Conservation (phyloP, 768 basidiomycete species). For the Phylloporus sp. region DNA sequence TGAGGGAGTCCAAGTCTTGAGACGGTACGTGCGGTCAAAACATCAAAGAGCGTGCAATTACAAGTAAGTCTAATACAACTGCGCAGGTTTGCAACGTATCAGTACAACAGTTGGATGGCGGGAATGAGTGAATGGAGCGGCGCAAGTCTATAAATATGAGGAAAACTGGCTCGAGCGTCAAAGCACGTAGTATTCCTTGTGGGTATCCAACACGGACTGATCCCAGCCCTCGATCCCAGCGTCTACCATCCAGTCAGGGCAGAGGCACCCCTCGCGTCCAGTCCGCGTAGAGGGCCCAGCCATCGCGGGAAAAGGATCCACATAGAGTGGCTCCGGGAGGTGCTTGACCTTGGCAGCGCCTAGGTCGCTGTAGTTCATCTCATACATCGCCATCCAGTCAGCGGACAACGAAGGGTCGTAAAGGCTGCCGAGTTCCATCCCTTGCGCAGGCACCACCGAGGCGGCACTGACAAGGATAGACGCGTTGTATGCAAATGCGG, state of each 20-base stretch:
- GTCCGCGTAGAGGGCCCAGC: neutral
- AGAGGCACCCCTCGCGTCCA: slow-evolving; percentile 12
- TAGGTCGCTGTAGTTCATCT: slow-evolving; percentile 4
- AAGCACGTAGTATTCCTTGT: neutral
- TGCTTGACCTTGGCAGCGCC: neutral
- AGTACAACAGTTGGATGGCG: too few relatives aligned
- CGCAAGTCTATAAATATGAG: neutral
- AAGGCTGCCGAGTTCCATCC: neutral
- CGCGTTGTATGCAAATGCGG: neutral
- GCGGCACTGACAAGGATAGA: neutral
- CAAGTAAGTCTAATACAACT: too few relatives aligned
- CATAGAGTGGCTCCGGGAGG: neutral
- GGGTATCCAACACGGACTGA: neutral
- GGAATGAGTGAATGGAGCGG: neutral
- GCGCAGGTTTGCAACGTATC: too few relatives aligned
- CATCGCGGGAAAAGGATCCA: neutral
- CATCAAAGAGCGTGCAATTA: too few relatives aligned
- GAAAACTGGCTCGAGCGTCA: neutral
- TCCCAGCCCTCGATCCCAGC: slow-evolving; percentile 13
- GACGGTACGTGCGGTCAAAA: too few relatives aligned
- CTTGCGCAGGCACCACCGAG: neutral
- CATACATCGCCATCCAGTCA: slow-evolving; percentile 9
- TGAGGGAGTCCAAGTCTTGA: too few relatives aligned
- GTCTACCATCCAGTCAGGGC: slow-evolving; percentile 23
- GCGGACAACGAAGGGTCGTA: slow-evolving; percentile 2